A percentile compares a stretch with the other conserved stretches of the same genome.
These are phyloP conservation scores for Barnettozyma vustinii DNA, from an alignment of 805 yeast genomes.

Conservation along the genomic window DNA sequence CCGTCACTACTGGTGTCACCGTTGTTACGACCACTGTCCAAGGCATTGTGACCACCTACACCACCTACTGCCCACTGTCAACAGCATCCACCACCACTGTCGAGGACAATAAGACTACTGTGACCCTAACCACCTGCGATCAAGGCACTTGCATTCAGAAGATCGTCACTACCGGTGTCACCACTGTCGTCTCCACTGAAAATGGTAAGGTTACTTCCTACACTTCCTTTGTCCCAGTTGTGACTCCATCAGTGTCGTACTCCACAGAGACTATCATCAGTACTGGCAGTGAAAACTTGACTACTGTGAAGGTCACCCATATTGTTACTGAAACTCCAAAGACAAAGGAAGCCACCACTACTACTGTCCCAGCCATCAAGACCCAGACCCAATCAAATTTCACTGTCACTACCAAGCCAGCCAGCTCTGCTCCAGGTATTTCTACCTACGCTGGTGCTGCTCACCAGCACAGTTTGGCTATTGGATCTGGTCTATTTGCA, in stretches of 20 bases:
- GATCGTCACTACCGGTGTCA: constrained; percentile 1
- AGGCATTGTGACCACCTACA: constrained; percentile 1
- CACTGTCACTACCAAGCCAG: background rate
- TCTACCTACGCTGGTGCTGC: constrained; percentile 3
- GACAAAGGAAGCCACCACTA: background rate
- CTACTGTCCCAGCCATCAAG: background rate
- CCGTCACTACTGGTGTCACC: constrained; percentile 2
- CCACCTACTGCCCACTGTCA: background rate
- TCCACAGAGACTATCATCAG: background rate
- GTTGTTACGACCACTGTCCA: background rate
- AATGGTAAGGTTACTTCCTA: background rate
- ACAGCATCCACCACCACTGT: background rate
- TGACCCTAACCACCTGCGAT: background rate
- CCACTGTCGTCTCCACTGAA: background rate
- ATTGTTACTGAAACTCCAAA: background rate
- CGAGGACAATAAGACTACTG: background rate
- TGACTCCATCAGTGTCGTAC: background rate
- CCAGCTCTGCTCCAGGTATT: constrained; percentile 4
- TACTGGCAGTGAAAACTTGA: background rate
- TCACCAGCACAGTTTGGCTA: background rate
- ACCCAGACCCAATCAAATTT: background rate
- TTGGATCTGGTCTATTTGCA: constrained; percentile 5
- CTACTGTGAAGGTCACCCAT: background rate
- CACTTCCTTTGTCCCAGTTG: background rate
- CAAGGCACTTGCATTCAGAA: background rate